phyloP scores from a whole-genome alignment of 2,329 filamentous ascomycete species.

The Talaromyces sp. region DNA sequence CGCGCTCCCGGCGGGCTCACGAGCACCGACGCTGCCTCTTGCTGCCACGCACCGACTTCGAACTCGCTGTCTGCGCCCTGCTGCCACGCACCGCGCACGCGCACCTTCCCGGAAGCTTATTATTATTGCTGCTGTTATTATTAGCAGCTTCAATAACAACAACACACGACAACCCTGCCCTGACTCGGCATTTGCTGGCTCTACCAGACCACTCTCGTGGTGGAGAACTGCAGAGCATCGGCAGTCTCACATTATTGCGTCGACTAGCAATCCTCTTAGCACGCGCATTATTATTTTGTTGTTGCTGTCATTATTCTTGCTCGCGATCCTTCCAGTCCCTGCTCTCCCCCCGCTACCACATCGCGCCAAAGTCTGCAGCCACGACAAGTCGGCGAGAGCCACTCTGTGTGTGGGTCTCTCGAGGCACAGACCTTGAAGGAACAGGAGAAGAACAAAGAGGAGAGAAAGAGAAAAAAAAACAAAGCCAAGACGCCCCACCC shows the following conservation, averaged over 20 bases:
- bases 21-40: neutral
- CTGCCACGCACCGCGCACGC: conserved; percentile 6
- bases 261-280: neutral
- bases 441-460: neutral
- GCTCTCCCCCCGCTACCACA: neutral
- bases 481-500: neutral
- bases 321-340: neutral
- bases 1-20: conserved; percentile 4
- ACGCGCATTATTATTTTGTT: neutral
- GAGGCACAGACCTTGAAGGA: neutral
- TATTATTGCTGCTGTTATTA: too few relatives aligned
- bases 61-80: neutral
- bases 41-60: conserved; percentile 1
- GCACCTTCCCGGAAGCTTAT: neutral
- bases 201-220: neutral
- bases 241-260: neutral
- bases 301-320: neutral
- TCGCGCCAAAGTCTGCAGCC: neutral
- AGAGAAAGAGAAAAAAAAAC: neutral
- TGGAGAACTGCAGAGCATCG: neutral
- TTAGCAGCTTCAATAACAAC: too few relatives aligned
- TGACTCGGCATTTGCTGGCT: too few relatives aligned
- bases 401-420: conserved; percentile 1
- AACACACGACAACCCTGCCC: neutral
- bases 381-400: neutral